Base-by-base conservation (phyloP, 2,329 filamentous ascomycete species). In the Fusarium verrucosum region DNA sequence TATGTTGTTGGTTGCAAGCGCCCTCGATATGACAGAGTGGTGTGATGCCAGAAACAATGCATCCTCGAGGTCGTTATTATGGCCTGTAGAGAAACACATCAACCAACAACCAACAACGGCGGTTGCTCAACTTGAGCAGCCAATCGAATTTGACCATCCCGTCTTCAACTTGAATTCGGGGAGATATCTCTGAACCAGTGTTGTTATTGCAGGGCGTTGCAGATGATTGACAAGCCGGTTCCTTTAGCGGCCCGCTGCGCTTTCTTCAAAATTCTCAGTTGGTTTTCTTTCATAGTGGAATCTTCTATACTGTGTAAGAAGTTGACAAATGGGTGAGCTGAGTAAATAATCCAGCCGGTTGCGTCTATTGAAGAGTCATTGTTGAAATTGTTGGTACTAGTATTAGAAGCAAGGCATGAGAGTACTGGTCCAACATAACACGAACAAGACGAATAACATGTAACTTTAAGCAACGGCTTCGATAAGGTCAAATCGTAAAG, bases 71-170 rank as follows among this genome's bases (percentile, higher is more conserved):
- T 37, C 51, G 7, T 35, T 30, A 32, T 25, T 3, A 20, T 14
- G 57, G 57, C 19, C 50, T 16, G 6, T 14, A 17, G 2, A 50
- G 32, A n/a, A 44, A 42, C 30, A 52, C 4, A n/a, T 14, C 37
- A 44, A 61, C 50, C 51, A 53, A 65, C 62, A 66, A 33, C 40
- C 37, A 40, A 42, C 20, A 41, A 32, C 8, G 20, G 46, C 50
- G 62, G 51, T 9, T 58, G 41, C 13, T 36, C 17, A 19, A 11
- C 4, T 23, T 16, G 3, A n/a, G 4, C n/a, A 25, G 42, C 44
- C 52, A 61, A 55, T 56, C 13, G 17, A 4, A 26, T 14, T 28
- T 25, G 9, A 5, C 9, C 6, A 37, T 22, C 2, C 20, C 25
- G 6, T 37, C 10, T 22, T 41, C 6, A 32, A 32, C 17, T 11